Conservation (phyloP, 192 early-diverging fungal species). For the Pilobolus umbonatus region DNA sequence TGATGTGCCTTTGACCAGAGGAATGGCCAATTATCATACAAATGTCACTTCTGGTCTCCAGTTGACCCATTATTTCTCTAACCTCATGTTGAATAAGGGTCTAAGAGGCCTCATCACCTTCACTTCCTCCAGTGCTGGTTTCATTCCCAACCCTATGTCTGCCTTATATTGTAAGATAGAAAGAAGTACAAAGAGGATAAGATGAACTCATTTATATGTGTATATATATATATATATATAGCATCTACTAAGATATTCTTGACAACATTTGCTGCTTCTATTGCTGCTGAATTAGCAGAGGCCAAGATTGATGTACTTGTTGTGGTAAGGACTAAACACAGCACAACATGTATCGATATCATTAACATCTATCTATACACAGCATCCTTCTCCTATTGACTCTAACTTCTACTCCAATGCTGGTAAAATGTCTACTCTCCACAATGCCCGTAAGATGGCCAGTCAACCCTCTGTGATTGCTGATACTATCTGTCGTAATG, state of each 20-base stretch:
- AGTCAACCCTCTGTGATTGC: constrained; percentile 46
- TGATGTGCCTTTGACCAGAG: constrained; percentile 29
- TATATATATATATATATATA: too few species aligned
- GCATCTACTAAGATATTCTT: constrained; percentile 50
- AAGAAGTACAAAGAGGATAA: neutral
- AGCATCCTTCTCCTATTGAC: constrained; percentile 50
- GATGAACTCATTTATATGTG: too few species aligned
- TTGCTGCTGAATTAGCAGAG: constrained; percentile 45
- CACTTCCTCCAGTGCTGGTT: constrained; percentile 50
- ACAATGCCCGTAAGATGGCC: constrained; percentile 37
- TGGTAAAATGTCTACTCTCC: constrained; percentile 40
- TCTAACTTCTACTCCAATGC: constrained; percentile 56
- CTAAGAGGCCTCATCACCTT: constrained; percentile 45
- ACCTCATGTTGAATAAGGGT: constrained; percentile 33
- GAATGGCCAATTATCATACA: constrained; percentile 48
- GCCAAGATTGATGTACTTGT: constrained; percentile 53
- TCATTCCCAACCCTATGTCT: constrained; percentile 48
- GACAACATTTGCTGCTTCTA: constrained; percentile 50
- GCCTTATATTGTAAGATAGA: constrained; percentile 38
- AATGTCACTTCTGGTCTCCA: constrained; percentile 46
- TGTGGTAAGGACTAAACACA: constrained; percentile 27
- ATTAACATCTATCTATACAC: neutral
- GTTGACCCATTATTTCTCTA: constrained; percentile 50
- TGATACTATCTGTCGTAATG: constrained; percentile 47
- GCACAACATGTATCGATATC: neutral